phyloP scores from a whole-genome alignment of 495 filamentous ascomycete species.

The Penicillium coffeae region DNA sequence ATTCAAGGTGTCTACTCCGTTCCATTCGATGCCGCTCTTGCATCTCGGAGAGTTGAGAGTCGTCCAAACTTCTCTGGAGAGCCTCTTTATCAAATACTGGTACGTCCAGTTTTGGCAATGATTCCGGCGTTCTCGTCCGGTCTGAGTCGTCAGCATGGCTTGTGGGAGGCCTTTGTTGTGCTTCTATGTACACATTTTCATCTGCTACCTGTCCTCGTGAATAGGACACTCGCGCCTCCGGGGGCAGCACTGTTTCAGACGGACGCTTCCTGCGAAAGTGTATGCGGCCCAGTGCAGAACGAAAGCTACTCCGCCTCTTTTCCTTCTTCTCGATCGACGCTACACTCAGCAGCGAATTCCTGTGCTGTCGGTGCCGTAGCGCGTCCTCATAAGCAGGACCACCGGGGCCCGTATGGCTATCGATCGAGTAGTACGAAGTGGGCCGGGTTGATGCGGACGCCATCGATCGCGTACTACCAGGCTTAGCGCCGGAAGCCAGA shows the following conservation, averaged over 20 bases:
- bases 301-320: conserved; percentile 34
- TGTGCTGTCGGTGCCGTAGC: conserved; percentile 10
- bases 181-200: conserved; percentile 31
- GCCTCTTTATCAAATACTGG: conserved; percentile 37
- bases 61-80: conserved; percentile 41
- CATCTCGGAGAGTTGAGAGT: conserved; percentile 48
- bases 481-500: conserved; percentile 30
- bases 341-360: conserved; percentile 32
- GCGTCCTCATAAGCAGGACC: conserved; percentile 12
- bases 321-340: conserved; percentile 30
- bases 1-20: conserved; percentile 54
- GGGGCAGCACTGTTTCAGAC: conserved; percentile 28
- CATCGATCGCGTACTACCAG: conserved; percentile 39
- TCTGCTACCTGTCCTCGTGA: conserved; percentile 23
- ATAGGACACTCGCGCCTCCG: conserved; percentile 26
- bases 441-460: conserved; percentile 41
- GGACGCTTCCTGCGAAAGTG: conserved; percentile 39
- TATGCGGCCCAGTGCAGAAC: conserved; percentile 37
- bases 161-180: conserved; percentile 9
- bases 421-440: conserved; percentile 41
- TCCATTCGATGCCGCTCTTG: conserved; percentile 53
- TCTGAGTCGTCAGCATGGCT: conserved; percentile 2
- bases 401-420: conserved; percentile 22
- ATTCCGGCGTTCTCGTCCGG: conserved; percentile 7
- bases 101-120: conserved; percentile 32